A percentile compares a stretch with the other conserved stretches of the same genome.
These are phyloP conservation scores for Coelastrella sp. DNA, from an alignment of 139 green algal genomes.

Conservation along the genomic window DNA sequence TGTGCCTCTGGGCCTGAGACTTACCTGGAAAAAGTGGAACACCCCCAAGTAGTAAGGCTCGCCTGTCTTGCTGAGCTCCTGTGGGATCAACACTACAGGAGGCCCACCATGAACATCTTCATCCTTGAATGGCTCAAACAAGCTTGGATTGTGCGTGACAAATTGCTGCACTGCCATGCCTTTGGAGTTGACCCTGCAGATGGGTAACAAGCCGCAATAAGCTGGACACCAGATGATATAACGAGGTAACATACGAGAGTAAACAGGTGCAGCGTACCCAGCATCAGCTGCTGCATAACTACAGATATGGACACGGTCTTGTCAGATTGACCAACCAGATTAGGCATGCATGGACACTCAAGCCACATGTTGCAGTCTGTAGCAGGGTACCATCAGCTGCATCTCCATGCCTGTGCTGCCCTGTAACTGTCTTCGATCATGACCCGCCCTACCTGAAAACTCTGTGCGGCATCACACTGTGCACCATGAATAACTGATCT, in stretches of 20 bases:
- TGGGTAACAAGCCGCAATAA: background rate
- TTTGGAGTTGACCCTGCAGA: background rate
- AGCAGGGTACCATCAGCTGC: no score
- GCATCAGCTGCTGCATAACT: no score
- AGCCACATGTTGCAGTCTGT: no score
- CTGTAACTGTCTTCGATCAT: background rate
- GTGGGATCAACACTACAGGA: slow-evolving; percentile 15
- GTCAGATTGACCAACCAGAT: no score
- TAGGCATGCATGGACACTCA: no score
- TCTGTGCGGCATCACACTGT: slow-evolving; percentile 44
- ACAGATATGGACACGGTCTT: no score
- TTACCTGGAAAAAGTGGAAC: slow-evolving; percentile 47
- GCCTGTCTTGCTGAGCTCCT: background rate
- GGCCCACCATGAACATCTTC: slow-evolving; percentile 49
- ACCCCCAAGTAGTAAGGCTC: slow-evolving; percentile 47
- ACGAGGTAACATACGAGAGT: background rate
- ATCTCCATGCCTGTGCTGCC: no score
- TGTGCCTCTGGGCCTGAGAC: background rate
- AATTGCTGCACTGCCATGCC: slow-evolving; percentile 46
- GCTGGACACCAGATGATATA: no score
- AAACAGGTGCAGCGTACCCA: no score
- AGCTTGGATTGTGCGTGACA: slow-evolving; percentile 6
- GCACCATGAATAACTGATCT: slow-evolving; percentile 40
- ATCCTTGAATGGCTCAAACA: slow-evolving; percentile 37
- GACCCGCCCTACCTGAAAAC: slow-evolving; percentile 40